Percentiles rank a stretch among this genome's conserved stretches.
phyloP scores from a whole-genome alignment of 2,329 filamentous ascomycete genomes.

The Hypoxylon sp. region DNA sequence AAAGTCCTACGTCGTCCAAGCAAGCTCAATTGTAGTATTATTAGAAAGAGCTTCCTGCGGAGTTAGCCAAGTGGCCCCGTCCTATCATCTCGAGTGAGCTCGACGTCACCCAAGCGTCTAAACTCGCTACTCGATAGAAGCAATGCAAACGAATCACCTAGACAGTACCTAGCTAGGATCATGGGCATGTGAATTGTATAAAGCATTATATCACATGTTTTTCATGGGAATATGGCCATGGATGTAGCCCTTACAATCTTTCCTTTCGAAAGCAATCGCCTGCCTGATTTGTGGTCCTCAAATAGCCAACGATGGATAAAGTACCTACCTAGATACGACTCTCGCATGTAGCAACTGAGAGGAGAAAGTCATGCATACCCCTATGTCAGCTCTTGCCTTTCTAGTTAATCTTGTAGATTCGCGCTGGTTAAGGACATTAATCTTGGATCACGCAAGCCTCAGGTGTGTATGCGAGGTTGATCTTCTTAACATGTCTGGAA shows the following conservation, averaged over 20 bases:
- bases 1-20: neutral
- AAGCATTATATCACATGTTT: neutral
- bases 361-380: conserved; percentile 1
- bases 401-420: neutral
- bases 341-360: neutral
- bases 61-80: neutral
- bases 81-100: neutral
- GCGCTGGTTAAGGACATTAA: neutral
- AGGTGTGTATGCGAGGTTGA: neutral
- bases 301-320: neutral
- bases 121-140: neutral
- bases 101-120: neutral
- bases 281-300: neutral
- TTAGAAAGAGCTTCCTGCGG: neutral
- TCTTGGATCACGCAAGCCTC: neutral
- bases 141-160: neutral
- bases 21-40: no score
- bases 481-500: conserved; percentile 14
- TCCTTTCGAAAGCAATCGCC: neutral
- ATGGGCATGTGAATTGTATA: neutral
- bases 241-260: neutral
- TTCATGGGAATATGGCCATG: neutral
- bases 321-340: neutral
- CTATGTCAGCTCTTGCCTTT: conserved; percentile 1
- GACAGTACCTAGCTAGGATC: neutral